phyloP scores from a whole-genome alignment of 352 stramenopile species.

The Phytophthora podocarpi region DNA sequence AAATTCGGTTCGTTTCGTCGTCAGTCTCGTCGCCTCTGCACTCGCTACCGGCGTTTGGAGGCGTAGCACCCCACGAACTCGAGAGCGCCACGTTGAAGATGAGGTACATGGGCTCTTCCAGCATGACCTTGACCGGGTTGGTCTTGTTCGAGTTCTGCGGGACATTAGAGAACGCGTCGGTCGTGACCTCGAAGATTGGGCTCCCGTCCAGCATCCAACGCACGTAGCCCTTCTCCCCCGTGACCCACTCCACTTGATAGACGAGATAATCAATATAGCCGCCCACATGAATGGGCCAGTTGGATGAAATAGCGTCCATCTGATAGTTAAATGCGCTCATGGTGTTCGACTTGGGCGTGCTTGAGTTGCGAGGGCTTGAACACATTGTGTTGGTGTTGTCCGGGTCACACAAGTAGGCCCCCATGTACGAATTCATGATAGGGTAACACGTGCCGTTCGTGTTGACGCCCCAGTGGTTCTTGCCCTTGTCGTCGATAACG shows the following conservation, averaged over 20 bases:
- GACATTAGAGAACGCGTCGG: constrained; percentile 43
- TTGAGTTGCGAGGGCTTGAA: constrained; percentile 43
- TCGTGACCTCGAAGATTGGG: constrained; percentile 82
- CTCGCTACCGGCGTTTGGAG: constrained; percentile 26
- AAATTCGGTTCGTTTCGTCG: constrained; percentile 48
- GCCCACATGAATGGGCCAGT: constrained; percentile 61
- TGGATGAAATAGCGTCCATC: constrained; percentile 68
- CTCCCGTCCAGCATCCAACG: constrained; percentile 68
- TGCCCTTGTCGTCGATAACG: constrained; percentile 49
- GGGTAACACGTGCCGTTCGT: constrained; percentile 48
- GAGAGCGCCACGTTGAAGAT: constrained; percentile 95
- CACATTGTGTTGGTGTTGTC: constrained; percentile 58
- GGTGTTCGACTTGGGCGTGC: constrained; percentile 45
- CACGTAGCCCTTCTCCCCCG: constrained; percentile 43
- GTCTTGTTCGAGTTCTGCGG: constrained; percentile 40
- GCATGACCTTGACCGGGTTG: constrained; percentile 82
- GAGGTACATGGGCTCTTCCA: constrained; percentile 92
- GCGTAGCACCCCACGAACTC: constrained; percentile 53
- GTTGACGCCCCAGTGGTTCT: constrained; percentile 62
- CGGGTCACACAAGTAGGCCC: constrained; percentile 53
- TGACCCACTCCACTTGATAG: constrained; percentile 61
- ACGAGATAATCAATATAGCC: constrained; percentile 56
- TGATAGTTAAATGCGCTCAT: constrained; percentile 79
- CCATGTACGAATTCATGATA: constrained; percentile 57
- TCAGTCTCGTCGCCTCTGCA: constrained; percentile 36